phyloP scores from a whole-genome alignment of 306 rosid genomes.

The Lathyrus sativus region DNA sequence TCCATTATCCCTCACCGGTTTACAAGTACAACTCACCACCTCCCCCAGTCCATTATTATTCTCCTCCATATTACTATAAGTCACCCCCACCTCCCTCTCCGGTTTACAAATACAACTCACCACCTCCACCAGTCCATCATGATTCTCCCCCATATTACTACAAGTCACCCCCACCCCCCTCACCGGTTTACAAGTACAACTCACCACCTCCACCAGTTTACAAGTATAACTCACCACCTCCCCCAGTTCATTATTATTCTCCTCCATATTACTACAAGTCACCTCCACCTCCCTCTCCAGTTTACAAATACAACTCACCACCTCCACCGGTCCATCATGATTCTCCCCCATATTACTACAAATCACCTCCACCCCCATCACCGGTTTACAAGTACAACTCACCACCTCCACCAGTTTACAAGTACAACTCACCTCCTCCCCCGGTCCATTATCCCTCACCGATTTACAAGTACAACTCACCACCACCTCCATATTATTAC shows the following conservation, averaged over 20 bases:
- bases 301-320: background rate
- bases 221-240: background rate
- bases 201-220: slow-evolving; percentile 30
- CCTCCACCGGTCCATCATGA: background rate
- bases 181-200: background rate
- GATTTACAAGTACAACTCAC: background rate
- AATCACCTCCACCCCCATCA: background rate
- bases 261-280: slow-evolving; percentile 51
- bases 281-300: slow-evolving; percentile 32
- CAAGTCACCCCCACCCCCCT: background rate
- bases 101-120: background rate
- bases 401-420: background rate
- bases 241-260: slow-evolving; percentile 22
- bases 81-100: background rate
- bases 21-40: background rate
- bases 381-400: background rate
- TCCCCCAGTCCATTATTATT: background rate
- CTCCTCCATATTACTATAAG: background rate
- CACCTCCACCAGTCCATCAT: background rate
- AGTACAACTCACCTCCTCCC: background rate
- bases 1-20: background rate
- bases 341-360: background rate
- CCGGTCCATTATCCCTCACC: background rate
- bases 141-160: background rate
- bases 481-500: background rate